These are phyloP conservation scores for Beauveria rudraprayagi DNA, from an alignment of 2,329 filamentous ascomycete genomes.

Conservation along the genomic window DNA sequence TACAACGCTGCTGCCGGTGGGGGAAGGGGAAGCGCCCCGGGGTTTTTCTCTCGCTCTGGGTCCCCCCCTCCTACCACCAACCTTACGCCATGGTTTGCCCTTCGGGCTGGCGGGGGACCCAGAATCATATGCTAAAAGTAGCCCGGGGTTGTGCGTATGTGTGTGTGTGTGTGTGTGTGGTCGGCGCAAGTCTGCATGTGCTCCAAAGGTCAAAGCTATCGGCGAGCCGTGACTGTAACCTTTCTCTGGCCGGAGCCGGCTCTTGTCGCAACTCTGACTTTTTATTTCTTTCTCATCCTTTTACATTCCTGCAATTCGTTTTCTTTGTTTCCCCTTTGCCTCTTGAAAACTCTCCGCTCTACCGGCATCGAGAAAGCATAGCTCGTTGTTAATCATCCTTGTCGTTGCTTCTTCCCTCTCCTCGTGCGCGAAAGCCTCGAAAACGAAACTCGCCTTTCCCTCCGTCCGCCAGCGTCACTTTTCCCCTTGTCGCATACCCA, in stretches of 20 bases:
- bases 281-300: neutral
- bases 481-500: neutral
- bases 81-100: constrained; percentile 6
- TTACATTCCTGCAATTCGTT: neutral
- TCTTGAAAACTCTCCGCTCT: constrained; percentile 4
- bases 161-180: constrained; percentile 1
- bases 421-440: neutral
- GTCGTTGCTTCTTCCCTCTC: neutral
- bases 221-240: constrained; percentile 4
- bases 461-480: constrained; percentile 1
- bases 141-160: neutral
- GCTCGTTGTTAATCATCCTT: neutral
- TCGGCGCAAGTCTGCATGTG: neutral
- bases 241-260: constrained; percentile 1
- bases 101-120: constrained; percentile 4
- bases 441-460: neutral
- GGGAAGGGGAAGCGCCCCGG: constrained; percentile 1
- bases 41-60: neutral
- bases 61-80: neutral
- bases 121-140: constrained; percentile 14
- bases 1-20: neutral
- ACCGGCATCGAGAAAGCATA: neutral
- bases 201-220: constrained; percentile 6
- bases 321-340: neutral
- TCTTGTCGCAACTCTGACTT: constrained; percentile 4